Evolutionary conservation across 345 rosid genomes (phyloP).

Genomic region (Trapa bicornis): DNA sequence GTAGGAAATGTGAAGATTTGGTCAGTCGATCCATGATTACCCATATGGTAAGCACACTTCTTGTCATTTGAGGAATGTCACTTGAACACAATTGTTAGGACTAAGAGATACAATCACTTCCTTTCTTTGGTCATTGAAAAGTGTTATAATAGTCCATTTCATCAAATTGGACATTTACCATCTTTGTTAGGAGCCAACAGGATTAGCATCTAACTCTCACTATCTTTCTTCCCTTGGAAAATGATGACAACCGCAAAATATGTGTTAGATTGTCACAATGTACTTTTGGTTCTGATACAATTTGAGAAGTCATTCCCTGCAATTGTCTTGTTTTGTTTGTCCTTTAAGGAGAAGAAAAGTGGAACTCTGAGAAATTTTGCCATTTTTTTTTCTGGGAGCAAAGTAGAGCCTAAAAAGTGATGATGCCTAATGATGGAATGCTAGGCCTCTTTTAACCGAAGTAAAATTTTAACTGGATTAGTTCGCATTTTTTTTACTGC

Average conservation of each 20-base stretch:
- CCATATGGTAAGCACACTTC: conserved; percentile 34
- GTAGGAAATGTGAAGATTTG: no score
- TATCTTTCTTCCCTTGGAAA: no score
- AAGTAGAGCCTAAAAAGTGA: not conserved
- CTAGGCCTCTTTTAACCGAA: not conserved
- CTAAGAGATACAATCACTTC: not conserved
- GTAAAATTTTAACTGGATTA: not conserved
- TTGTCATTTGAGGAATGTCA: not conserved
- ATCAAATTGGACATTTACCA: not conserved
- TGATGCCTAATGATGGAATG: not conserved
- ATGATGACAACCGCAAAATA: no score
- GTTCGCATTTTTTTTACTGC: not conserved
- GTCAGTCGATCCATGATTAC: no score
- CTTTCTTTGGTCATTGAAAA: not conserved
- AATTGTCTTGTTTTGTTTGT: not conserved
- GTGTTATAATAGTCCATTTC: not conserved
- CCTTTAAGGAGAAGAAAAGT: not conserved
- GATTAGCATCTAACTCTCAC: not conserved
- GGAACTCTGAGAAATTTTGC: not conserved
- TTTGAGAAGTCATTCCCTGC: not conserved
- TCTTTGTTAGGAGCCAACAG: not conserved
- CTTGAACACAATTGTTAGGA: not conserved
- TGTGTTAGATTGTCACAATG: not conserved
- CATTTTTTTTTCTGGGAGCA: not conserved
- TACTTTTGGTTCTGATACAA: not conserved